These are phyloP conservation scores for Neocatenulostroma microsporum DNA, from an alignment of 2,329 filamentous ascomycete species.

Conservation along the genomic window DNA sequence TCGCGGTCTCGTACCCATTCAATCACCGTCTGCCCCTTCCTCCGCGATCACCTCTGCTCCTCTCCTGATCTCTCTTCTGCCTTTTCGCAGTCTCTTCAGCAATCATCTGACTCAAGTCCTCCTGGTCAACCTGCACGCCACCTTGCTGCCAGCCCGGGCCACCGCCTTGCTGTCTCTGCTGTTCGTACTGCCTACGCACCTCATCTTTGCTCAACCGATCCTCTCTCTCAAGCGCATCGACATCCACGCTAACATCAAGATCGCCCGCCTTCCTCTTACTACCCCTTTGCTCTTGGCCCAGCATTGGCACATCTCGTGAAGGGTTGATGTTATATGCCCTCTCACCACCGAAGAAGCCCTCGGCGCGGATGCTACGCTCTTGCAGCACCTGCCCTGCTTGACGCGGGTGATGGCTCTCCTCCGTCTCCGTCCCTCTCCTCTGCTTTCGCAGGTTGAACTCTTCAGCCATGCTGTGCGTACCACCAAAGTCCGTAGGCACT, in stretches of 20 bases:
- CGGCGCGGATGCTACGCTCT: constrained; percentile 74
- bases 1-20: no score
- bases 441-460: constrained; percentile 90
- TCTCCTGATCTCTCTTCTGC: constrained; percentile 76
- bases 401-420: constrained; percentile 65
- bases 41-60: constrained; percentile 76
- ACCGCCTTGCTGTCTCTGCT: constrained; percentile 52
- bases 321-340: constrained; percentile 79
- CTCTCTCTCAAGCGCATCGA: constrained; percentile 65
- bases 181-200: constrained; percentile 71
- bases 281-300: constrained; percentile 71
- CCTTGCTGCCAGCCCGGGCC: constrained; percentile 55
- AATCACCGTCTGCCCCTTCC: constrained; percentile 68
- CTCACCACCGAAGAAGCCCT: constrained; percentile 95
- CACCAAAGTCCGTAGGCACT: constrained; percentile 70
- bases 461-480: constrained; percentile 68
- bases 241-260: constrained; percentile 84
- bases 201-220: constrained; percentile 81
- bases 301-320: constrained; percentile 56
- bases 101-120: constrained; percentile 94
- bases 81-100: constrained; percentile 85
- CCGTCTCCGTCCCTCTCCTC: constrained; percentile 76
- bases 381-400: constrained; percentile 84
- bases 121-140: constrained; percentile 61
- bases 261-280: constrained; percentile 89